Conservation (phyloP, 1,139 yeast genomes). For the Zygosaccharomyces sapae region DNA sequence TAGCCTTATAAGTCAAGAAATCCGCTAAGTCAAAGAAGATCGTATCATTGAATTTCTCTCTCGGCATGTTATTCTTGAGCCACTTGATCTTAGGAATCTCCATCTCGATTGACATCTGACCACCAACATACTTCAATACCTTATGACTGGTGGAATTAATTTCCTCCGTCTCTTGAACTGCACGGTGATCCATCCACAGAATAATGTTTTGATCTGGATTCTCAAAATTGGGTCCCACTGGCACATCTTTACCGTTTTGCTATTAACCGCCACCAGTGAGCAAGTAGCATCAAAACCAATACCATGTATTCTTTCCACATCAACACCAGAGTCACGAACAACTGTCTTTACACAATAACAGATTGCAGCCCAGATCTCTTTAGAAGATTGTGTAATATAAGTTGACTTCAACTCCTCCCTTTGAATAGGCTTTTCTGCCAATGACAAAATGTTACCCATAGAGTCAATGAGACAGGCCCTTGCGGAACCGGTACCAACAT, state of each 20-base stretch:
- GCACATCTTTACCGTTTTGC: conserved; percentile 65
- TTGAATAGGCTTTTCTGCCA: conserved; percentile 74
- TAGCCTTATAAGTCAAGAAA: conserved; percentile 83
- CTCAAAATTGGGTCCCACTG: conserved; percentile 86
- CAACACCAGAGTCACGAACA: conserved; percentile 68
- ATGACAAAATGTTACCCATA: conserved; percentile 74
- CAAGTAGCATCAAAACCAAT: conserved; percentile 98
- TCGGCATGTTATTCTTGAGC: conserved; percentile 83
- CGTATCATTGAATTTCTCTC: conserved; percentile 53
- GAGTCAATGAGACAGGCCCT: conserved; percentile 88
- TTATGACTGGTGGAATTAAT: conserved; percentile 79
- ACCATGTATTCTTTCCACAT: conserved; percentile 65
- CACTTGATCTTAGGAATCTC: conserved; percentile 95
- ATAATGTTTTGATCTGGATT: conserved; percentile 75
- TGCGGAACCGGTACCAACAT: conserved; percentile 97
- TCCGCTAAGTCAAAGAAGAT: conserved; percentile 92
- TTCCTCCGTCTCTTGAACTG: conserved; percentile 73
- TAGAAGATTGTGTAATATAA: conserved; percentile 76
- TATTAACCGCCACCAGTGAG: conserved; percentile 77
- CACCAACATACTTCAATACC: conserved; percentile 88
- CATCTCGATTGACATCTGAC: conserved; percentile 97
- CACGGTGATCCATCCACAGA: conserved; percentile 98
- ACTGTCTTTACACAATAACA: conserved; percentile 76
- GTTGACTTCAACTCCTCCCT: conserved; percentile 70
- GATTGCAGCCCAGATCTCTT: conserved; percentile 90